Evolutionary conservation across 805 yeast genomes (phyloP).

Genomic region (Candida hispaniensis): DNA sequence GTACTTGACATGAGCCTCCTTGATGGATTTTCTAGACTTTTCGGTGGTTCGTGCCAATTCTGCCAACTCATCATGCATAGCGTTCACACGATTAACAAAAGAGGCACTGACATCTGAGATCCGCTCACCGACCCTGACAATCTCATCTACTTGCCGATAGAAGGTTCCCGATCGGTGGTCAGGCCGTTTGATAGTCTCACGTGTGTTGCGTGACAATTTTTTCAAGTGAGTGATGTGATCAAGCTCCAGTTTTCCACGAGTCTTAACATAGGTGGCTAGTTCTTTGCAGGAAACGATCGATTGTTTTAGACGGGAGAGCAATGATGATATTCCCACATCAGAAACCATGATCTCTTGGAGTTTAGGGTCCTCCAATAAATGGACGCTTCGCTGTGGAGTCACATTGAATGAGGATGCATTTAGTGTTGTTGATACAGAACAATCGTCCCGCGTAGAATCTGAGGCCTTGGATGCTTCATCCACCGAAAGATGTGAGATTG

Average conservation of each 20-base stretch:
- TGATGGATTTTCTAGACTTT: conserved; percentile 59
- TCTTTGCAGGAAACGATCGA: conserved; percentile 77
- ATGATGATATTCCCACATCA: conserved; percentile 55
- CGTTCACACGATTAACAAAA: conserved; percentile 66
- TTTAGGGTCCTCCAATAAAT: conserved; percentile 29
- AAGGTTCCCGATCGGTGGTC: conserved; percentile 55
- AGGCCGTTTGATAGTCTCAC: conserved; percentile 39
- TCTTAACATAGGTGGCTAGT: conserved; percentile 64
- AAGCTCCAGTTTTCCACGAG: conserved; percentile 66
- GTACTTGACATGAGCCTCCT: conserved; percentile 69
- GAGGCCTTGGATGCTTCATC: background rate
- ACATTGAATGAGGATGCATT: conserved; percentile 15
- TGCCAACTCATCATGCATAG: conserved; percentile 74
- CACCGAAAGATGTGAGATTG: conserved; percentile 3
- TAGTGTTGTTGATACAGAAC: conserved; percentile 1
- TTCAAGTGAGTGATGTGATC: conserved; percentile 65
- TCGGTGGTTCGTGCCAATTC: conserved; percentile 62
- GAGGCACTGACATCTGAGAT: conserved; percentile 60
- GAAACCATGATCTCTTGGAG: conserved; percentile 28
- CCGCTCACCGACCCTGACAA: conserved; percentile 70
- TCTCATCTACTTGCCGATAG: conserved; percentile 50
- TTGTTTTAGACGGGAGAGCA: conserved; percentile 65
- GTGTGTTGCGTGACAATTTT: conserved; percentile 52
- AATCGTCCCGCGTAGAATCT: no score
- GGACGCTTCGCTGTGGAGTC: conserved; percentile 15